These are phyloP conservation scores for Rhexocercosporidium sp. DNA, from an alignment of 2,329 filamentous ascomycete species.

Conservation along the genomic window DNA sequence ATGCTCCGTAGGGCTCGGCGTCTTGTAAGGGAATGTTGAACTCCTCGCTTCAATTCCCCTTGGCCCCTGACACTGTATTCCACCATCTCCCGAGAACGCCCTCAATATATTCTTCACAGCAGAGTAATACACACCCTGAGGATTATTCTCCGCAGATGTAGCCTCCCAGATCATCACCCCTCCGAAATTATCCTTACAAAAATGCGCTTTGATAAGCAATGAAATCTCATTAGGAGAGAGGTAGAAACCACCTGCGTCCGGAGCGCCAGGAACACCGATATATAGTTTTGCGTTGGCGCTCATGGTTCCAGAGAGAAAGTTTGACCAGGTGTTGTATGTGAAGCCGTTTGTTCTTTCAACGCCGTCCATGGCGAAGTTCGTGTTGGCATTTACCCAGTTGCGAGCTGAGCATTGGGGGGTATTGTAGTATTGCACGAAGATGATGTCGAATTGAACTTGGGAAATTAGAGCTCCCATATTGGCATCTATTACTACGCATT, in stretches of 20 bases:
- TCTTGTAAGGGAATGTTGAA: neutral
- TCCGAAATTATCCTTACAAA: conserved; percentile 29
- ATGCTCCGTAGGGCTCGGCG: neutral
- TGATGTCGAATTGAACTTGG: conserved; percentile 31
- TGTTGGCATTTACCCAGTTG: conserved; percentile 22
- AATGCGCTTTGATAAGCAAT: conserved; percentile 26
- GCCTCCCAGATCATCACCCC: conserved; percentile 38
- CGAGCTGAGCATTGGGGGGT: conserved; percentile 26
- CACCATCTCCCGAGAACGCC: neutral
- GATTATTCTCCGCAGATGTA: conserved; percentile 25
- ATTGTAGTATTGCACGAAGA: conserved; percentile 38
- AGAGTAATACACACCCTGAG: conserved; percentile 14
- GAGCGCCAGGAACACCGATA: conserved; percentile 31
- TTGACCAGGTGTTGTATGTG: conserved; percentile 28
- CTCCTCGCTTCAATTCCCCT: neutral
- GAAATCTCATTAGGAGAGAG: conserved; percentile 22
- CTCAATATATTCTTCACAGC: conserved; percentile 18
- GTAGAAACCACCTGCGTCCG: conserved; percentile 21
- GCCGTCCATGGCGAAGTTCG: conserved; percentile 19
- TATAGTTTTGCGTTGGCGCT: conserved; percentile 33
- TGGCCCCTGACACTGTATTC: neutral
- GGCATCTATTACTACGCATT: conserved; percentile 31
- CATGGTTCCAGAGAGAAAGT: conserved; percentile 22
- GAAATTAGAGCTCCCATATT: conserved; percentile 36
- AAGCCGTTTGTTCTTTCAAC: conserved; percentile 27